Evolutionary conservation across 169 alveolate species (phyloP).

Genomic region (Plasmodium fragile): DNA sequence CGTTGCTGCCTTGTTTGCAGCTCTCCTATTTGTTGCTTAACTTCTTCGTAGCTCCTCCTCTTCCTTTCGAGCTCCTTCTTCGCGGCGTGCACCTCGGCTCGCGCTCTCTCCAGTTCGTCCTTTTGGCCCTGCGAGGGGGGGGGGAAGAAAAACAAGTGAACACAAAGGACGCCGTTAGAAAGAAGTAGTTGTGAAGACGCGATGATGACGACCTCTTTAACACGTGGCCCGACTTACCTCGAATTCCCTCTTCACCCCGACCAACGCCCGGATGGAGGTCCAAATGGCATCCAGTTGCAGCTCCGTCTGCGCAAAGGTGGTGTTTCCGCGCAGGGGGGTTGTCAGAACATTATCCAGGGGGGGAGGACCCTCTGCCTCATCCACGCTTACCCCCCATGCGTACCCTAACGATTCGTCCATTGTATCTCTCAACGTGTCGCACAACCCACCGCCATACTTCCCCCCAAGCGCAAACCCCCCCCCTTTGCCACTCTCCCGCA

Average conservation of each 20-base stretch:
- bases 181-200: neutral
- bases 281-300: conserved; percentile 28
- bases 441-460: neutral
- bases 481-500: conserved; percentile 2
- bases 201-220: neutral
- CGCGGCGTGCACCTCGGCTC: neutral
- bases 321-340: neutral
- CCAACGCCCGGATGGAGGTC: conserved; percentile 9
- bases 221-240: conserved; percentile 6
- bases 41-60: conserved; percentile 37
- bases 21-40: neutral
- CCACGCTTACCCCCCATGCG: neutral
- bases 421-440: neutral
- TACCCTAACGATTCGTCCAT: neutral
- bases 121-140: conserved; percentile 5
- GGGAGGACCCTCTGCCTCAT: neutral
- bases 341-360: neutral
- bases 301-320: conserved; percentile 3
- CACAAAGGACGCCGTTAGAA: neutral
- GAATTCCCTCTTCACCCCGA: conserved; percentile 3
- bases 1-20: neutral
- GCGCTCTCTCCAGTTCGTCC: neutral
- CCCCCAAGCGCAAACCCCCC: neutral
- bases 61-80: neutral
- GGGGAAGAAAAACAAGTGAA: neutral